Evolutionary conservation across 129 eudicot genomes (phyloP).

Genomic region (Helianthus tuberosus): DNA sequence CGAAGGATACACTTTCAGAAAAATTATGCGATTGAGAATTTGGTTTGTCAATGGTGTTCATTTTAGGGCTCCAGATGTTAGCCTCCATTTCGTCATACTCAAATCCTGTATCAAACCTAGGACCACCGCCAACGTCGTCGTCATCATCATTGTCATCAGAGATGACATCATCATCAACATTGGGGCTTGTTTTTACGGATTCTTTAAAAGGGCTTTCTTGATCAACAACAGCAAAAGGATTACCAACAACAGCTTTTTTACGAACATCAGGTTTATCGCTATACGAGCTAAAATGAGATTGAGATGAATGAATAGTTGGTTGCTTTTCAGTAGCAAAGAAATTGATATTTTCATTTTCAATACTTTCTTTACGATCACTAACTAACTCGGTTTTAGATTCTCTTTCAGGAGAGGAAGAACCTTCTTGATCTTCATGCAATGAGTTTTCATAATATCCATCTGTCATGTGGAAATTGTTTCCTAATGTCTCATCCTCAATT

Average conservation of each 20-base stretch:
- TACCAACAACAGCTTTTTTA: slow-evolving; percentile 38
- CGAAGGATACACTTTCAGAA: slow-evolving; percentile 29
- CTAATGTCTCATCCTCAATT: slow-evolving; percentile 35
- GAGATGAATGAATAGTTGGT: slow-evolving; percentile 34
- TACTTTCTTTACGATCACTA: slow-evolving; percentile 31
- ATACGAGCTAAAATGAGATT: slow-evolving; percentile 37
- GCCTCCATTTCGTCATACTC: slow-evolving; percentile 54
- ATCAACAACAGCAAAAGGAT: slow-evolving; percentile 40
- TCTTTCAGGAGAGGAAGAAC: slow-evolving; percentile 24
- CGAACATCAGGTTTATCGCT: slow-evolving; percentile 33
- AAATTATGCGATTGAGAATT: slow-evolving; percentile 39
- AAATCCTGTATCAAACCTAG: slow-evolving; percentile 46
- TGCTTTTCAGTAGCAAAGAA: slow-evolving; percentile 40
- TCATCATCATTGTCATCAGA: slow-evolving; percentile 38
- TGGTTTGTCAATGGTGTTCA: slow-evolving; percentile 14
- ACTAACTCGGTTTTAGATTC: slow-evolving; percentile 26
- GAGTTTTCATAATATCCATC: slow-evolving; percentile 38
- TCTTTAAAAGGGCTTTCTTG: slow-evolving; percentile 36
- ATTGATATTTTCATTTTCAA: slow-evolving; percentile 32
- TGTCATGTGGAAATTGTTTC: slow-evolving; percentile 29
- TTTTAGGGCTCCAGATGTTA: slow-evolving; percentile 45
- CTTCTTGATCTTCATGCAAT: slow-evolving; percentile 23
- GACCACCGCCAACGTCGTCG: slow-evolving; percentile 36
- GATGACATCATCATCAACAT: slow-evolving; percentile 34
- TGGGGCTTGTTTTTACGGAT: slow-evolving; percentile 25